Conservation (phyloP, 192 early-diverging fungal species). For the Martensiomyces pterosporus region DNA sequence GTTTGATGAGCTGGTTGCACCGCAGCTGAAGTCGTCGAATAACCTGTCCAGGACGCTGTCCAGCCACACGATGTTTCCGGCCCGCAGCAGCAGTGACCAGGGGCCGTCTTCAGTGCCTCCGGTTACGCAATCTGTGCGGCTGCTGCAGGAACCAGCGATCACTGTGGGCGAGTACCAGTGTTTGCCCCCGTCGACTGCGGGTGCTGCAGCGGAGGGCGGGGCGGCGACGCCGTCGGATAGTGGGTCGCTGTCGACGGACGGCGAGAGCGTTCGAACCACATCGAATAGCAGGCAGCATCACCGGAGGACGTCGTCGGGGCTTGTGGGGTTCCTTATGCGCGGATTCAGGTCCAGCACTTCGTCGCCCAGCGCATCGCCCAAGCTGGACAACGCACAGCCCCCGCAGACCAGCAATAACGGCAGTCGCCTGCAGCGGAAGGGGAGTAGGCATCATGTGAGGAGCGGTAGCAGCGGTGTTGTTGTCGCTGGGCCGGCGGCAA, state of each 20-base stretch:
- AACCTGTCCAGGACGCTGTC: not conserved
- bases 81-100: not conserved
- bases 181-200: conserved; percentile 5
- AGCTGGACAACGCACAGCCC: no score
- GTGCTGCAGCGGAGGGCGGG: not conserved
- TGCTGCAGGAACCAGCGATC: conserved; percentile 10
- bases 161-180: conserved; percentile 14
- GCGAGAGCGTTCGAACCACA: not conserved
- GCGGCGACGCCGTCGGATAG: conserved; percentile 6
- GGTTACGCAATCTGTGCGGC: not conserved
- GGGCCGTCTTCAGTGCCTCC: not conserved
- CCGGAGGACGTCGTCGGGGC: conserved; percentile 38
- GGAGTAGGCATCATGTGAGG: no score
- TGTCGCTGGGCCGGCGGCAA: no score
- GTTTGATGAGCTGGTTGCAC: conserved; percentile 42
- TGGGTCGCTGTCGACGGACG: not conserved
- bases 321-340: conserved; percentile 38
- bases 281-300: conserved; percentile 9
- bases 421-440: no score
- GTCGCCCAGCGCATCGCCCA: no score
- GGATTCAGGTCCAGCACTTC: conserved; percentile 26
- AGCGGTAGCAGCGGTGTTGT: no score
- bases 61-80: not conserved
- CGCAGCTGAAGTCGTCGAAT: no score
- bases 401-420: no score